Percentiles rank a stretch among this genome's conserved stretches.
These are phyloP conservation scores for Auricularia heimuer DNA, from an alignment of 768 basidiomycete species.

Conservation along the genomic window DNA sequence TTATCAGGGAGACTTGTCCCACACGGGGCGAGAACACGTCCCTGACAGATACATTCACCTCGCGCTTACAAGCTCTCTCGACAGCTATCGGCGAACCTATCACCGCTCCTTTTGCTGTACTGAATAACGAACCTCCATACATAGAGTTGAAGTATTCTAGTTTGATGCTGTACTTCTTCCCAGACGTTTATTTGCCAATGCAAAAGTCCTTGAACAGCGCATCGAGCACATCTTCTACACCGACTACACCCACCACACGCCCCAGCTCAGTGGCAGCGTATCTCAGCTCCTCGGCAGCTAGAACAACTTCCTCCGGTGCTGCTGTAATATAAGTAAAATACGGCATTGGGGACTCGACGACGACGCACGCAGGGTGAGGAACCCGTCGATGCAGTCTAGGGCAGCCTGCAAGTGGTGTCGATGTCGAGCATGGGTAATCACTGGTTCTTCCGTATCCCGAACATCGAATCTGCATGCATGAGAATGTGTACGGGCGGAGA, in stretches of 20 bases:
- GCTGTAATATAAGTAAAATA: slow-evolving; percentile 7
- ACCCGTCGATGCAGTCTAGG: slow-evolving; percentile 49
- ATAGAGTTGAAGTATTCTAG: too few species aligned
- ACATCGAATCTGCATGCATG: slow-evolving; percentile 12
- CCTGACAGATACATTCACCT: too few species aligned
- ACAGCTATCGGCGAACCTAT: too few species aligned
- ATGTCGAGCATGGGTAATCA: slow-evolving; percentile 76
- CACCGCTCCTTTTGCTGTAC: too few species aligned
- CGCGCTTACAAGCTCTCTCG: too few species aligned
- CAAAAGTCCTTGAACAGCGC: slow-evolving; percentile 81
- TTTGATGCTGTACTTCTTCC: too few species aligned
- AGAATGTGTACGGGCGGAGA: slow-evolving; percentile 5
- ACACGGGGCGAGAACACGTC: too few species aligned
- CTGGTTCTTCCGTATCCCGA: slow-evolving; percentile 33
- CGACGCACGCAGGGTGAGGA: slow-evolving; percentile 37
- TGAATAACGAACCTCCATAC: too few species aligned
- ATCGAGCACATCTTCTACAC: slow-evolving; percentile 76
- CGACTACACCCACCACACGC: slow-evolving; percentile 69
- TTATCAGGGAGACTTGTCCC: too few species aligned
- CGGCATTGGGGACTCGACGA: slow-evolving; percentile 3
- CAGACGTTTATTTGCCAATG: slow-evolving; percentile 57
- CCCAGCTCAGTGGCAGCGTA: slow-evolving; percentile 81
- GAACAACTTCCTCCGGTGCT: slow-evolving; percentile 64
- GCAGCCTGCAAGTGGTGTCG: slow-evolving; percentile 65
- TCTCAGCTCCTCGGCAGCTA: slow-evolving; percentile 80